Evolutionary conservation across 768 basidiomycete genomes (phyloP).

Genomic region (Russula brevipes): DNA sequence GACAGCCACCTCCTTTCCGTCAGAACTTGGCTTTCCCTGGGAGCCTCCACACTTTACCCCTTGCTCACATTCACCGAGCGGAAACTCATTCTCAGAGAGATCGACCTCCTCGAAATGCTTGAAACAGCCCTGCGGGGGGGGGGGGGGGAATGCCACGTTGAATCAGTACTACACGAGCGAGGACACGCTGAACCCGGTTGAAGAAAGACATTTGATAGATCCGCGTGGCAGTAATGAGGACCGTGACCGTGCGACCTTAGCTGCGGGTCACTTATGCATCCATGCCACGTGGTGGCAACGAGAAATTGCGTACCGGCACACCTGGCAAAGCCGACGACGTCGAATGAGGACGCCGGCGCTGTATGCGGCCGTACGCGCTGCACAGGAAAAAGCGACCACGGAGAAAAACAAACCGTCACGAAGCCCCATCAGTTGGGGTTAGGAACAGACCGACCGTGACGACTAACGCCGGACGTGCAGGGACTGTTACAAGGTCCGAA

Average conservation of each 20-base stretch:
- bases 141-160: conserved; percentile 56
- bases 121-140: conserved; percentile 47
- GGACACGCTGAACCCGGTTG: conserved; percentile 70
- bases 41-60: background rate
- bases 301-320: too few species aligned
- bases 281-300: background rate
- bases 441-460: conserved; percentile 46
- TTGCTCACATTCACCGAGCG: background rate
- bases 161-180: conserved; percentile 56
- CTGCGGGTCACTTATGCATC: too few species aligned
- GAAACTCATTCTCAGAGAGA: conserved; percentile 32
- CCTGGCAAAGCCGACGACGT: conserved; percentile 76
- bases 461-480: conserved; percentile 58
- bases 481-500: conserved; percentile 63
- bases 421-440: background rate
- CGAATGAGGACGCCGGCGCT: conserved; percentile 70
- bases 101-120: conserved; percentile 53
- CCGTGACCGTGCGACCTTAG: conserved; percentile 43
- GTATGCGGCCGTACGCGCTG: conserved; percentile 60
- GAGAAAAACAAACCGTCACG: background rate
- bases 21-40: background rate
- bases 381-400: background rate
- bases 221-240: conserved; percentile 61
- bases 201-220: conserved; percentile 79
- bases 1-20: background rate